A percentile compares a stretch with the other conserved stretches of the same genome.
phyloP scores from a whole-genome alignment of 1,139 yeast genomes.

The Casaregolazyma suthepensis region DNA sequence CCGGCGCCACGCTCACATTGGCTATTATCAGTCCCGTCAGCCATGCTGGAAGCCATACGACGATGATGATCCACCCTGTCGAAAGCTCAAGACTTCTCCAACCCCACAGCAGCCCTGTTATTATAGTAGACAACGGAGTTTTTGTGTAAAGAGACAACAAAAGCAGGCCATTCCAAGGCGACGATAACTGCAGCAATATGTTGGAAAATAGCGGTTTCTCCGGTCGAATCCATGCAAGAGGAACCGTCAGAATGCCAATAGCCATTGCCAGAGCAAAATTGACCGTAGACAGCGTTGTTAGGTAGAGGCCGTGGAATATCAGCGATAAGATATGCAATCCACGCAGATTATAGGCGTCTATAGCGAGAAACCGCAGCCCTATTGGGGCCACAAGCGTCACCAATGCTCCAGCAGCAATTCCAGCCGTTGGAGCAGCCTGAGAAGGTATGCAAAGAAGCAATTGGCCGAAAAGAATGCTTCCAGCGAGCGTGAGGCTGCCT shows the following conservation, averaged over 20 bases:
- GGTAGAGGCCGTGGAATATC: conserved; percentile 58
- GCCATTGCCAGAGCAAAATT: conserved; percentile 76
- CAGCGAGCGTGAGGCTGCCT: conserved; percentile 18
- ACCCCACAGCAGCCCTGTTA: conserved; percentile 42
- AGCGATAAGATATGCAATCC: conserved; percentile 40
- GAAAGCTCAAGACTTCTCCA: conserved; percentile 73
- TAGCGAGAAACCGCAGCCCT: conserved; percentile 9
- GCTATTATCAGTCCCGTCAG: conserved; percentile 40
- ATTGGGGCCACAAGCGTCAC: conserved; percentile 12
- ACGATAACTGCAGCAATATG: conserved; percentile 20
- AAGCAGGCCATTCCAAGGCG: conserved; percentile 29
- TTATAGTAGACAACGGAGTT: conserved; percentile 9
- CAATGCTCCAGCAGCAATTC: conserved; percentile 14
- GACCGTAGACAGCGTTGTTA: conserved; percentile 70
- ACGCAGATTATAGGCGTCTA: conserved; percentile 11
- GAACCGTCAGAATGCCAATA: conserved; percentile 62
- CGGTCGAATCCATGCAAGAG: conserved; percentile 61
- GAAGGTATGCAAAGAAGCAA: conserved; percentile 10
- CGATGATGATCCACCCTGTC: conserved; percentile 74
- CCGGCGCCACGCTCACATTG: neutral
- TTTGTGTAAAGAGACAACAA: conserved; percentile 30
- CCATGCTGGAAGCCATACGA: conserved; percentile 89
- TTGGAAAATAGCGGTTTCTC: conserved; percentile 13
- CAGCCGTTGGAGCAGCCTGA: conserved; percentile 12
- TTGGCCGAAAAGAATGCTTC: conserved; percentile 13